Evolutionary conservation across 768 basidiomycete species (phyloP).

Genomic region (Erythrobasidium yunnanense): DNA sequence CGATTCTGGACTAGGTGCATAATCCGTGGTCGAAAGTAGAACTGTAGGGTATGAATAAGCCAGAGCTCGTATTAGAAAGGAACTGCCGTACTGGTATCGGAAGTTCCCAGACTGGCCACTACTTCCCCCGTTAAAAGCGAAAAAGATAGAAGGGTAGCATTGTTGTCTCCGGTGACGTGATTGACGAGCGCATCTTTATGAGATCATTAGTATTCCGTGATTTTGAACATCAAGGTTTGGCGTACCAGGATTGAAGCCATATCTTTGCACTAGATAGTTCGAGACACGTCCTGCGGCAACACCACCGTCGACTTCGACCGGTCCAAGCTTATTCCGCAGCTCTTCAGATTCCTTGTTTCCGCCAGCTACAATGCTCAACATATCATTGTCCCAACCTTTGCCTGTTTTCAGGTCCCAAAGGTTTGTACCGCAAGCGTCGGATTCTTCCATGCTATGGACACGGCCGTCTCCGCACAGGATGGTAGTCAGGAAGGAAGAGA

Average conservation of each 20-base stretch:
- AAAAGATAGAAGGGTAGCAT: constrained; percentile 65
- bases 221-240: not conserved
- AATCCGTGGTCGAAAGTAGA: constrained; percentile 60
- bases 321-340: not conserved
- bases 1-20: constrained; percentile 59
- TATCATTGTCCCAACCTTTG: constrained; percentile 48
- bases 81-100: constrained; percentile 50
- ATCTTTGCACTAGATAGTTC: constrained; percentile 61
- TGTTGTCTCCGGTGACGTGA: constrained; percentile 83
- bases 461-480: constrained; percentile 57
- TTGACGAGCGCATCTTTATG: constrained; percentile 60
- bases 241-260: constrained; percentile 45
- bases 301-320: not conserved
- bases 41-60: too few relatives aligned
- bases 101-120: constrained; percentile 74
- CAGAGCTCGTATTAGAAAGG: too few relatives aligned
- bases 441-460: constrained; percentile 71
- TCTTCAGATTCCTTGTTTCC: not conserved
- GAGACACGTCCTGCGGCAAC: constrained; percentile 49
- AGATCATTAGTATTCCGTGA: not conserved
- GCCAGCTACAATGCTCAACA: not conserved
- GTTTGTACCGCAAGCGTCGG: constrained; percentile 85
- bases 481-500: constrained; percentile 72
- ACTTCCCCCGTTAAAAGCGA: constrained; percentile 63
- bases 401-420: constrained; percentile 69